These are phyloP conservation scores for Aspergillus ibericus DNA, from an alignment of 2,329 filamentous ascomycete genomes.

Conservation along the genomic window DNA sequence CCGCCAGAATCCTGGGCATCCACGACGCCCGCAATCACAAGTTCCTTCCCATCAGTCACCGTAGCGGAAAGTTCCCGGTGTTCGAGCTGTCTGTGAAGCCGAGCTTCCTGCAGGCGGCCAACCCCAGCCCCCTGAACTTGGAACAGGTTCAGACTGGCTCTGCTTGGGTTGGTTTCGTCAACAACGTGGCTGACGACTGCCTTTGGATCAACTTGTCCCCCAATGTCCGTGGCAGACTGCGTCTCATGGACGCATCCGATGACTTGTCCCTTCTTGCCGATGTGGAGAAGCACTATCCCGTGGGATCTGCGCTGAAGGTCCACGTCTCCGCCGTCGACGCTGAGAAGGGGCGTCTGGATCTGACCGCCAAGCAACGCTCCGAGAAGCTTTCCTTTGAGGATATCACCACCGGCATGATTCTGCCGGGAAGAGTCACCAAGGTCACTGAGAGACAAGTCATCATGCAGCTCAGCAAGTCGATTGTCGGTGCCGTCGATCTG, in stretches of 20 bases:
- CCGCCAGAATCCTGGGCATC: constrained; percentile 77
- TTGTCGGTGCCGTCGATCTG: constrained; percentile 78
- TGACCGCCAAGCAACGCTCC: constrained; percentile 71
- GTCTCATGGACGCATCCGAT: constrained; percentile 80
- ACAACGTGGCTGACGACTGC: constrained; percentile 77
- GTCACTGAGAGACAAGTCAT: constrained; percentile 79
- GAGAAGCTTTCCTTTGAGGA: constrained; percentile 67
- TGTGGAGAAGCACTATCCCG: constrained; percentile 75
- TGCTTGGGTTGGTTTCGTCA: constrained; percentile 79
- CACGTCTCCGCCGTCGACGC: constrained; percentile 73
- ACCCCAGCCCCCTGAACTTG: constrained; percentile 66
- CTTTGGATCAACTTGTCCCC: constrained; percentile 92
- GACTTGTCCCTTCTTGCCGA: constrained; percentile 78
- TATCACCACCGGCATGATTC: constrained; percentile 74
- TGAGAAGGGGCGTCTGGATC: constrained; percentile 73
- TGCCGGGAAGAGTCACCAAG: constrained; percentile 83
- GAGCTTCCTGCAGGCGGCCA: constrained; percentile 53
- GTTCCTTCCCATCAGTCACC: constrained; percentile 88
- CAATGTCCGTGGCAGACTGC: constrained; percentile 79
- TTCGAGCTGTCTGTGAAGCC: constrained; percentile 85
- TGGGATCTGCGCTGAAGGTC: constrained; percentile 84
- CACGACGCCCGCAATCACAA: constrained; percentile 88
- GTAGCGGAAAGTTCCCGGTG: constrained; percentile 72
- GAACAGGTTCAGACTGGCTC: constrained; percentile 72
- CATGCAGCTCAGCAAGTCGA: constrained; percentile 76